These are phyloP conservation scores for Aspergillus homomorphus DNA, from an alignment of 495 filamentous ascomycete genomes.

Conservation along the genomic window DNA sequence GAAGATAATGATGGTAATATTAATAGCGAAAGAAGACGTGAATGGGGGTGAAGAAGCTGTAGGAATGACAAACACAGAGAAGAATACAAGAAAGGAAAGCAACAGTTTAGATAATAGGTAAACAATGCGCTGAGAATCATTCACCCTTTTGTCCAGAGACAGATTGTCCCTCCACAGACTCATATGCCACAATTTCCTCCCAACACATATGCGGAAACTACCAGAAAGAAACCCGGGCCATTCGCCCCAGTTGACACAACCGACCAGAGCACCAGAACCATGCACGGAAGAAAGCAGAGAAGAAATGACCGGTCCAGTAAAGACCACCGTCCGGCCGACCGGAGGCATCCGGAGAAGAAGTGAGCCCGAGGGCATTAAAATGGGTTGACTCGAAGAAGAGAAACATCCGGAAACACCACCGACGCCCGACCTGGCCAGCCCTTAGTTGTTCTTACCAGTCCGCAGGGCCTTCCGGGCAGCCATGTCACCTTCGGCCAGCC, in stretches of 20 bases:
- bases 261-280: constrained; percentile 41
- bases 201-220: constrained; percentile 5
- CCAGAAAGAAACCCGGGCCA: constrained; percentile 1
- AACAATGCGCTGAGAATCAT: background rate
- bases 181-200: constrained; percentile 16
- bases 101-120: background rate
- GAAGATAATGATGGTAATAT: background rate
- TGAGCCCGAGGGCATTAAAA: constrained; percentile 2
- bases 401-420: background rate
- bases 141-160: constrained; percentile 10
- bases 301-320: background rate
- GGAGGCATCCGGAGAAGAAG: constrained; percentile 17
- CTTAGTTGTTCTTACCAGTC: constrained; percentile 28
- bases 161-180: constrained; percentile 10
- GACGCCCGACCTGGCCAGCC: background rate
- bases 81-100: background rate
- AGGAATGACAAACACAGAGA: background rate
- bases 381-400: background rate
- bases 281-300: constrained; percentile 20
- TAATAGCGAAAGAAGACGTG: background rate
- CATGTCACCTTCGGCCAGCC: constrained; percentile 84
- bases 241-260: constrained; percentile 7
- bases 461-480: constrained; percentile 31
- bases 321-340: background rate
- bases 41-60: background rate